Evolutionary conservation across 257 asterid genomes (phyloP), one percentile per base, ranked within the genome.

Genomic region (Nicotiana sylvestris): DNA sequence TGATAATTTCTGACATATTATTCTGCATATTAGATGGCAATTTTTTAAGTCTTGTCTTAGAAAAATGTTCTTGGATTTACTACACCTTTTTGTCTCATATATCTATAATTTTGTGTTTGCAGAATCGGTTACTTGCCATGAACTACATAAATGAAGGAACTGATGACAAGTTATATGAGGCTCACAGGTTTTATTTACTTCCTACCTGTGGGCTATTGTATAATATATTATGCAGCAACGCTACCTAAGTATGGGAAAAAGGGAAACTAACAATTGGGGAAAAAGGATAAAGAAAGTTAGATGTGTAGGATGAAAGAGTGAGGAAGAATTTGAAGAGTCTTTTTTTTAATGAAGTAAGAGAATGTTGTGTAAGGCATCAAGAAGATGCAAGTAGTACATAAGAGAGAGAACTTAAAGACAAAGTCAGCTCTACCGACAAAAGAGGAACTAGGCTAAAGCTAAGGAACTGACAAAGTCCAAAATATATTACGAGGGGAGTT

Each of bases 81-180:
- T 72, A 25, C 35, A 35, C 13, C 16, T 65, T 43, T 43, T 43
- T 56, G 3, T 66, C 37, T 76, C 68, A 55, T 62, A 60, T 66
- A 27, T 29, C 56, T 12, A 68, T 80, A 72, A 30, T 29, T 58
- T 81, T 76, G 67, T 80, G 61, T 86, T 82, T 89, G 91, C 97
- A 96, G 99, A 96, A 96, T 81, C 98, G 99, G 66, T 87, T 94
- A 93, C 97, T 96, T 84, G 99, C 99, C n/a, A 90, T 96, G 98
- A 96, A 96, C 92, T 96, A 96, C 92, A 94, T 94, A 84, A 88
- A 94, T 83, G 98, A 93, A 85, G 98, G 99, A 82, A 81, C 86
- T 66, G 97, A 96, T 85, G 98, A 92, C 81, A 92, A 88, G 88
- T 67, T 96, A 76, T 90, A 87, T 68, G 95, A 94, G 87, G 97